These are phyloP conservation scores for Amanita jacksonii DNA, from an alignment of 768 basidiomycete genomes.

Conservation along the genomic window DNA sequence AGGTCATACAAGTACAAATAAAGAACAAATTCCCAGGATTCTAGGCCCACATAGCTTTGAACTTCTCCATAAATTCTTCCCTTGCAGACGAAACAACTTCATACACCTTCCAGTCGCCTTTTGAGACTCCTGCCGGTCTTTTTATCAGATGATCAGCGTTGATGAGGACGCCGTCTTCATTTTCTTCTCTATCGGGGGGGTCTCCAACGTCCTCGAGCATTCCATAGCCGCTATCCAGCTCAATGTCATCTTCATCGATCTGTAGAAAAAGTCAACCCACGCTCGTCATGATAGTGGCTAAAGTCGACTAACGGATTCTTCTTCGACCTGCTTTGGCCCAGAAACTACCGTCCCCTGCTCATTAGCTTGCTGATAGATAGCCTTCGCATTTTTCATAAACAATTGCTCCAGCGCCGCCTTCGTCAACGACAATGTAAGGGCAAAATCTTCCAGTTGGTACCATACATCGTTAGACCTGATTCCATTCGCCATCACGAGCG, in stretches of 20 bases:
- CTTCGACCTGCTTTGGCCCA: neutral
- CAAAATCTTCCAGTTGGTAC: constrained; percentile 54
- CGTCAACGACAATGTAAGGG: constrained; percentile 38
- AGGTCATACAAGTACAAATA: no score
- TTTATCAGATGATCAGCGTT: constrained; percentile 11
- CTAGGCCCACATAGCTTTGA: constrained; percentile 53
- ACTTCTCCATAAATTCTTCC: constrained; percentile 49
- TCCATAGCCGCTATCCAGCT: constrained; percentile 16
- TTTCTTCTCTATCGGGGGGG: constrained; percentile 15
- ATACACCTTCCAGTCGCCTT: constrained; percentile 48
- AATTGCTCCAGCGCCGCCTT: constrained; percentile 41
- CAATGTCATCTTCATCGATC: constrained; percentile 17
- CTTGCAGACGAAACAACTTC: constrained; percentile 33
- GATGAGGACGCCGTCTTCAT: constrained; percentile 9
- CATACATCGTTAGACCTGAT: constrained; percentile 57
- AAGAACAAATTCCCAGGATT: no score
- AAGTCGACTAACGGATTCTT: no score
- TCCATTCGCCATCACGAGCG: constrained; percentile 42
- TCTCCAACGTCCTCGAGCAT: constrained; percentile 14
- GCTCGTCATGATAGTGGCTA: constrained; percentile 1
- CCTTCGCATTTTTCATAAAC: constrained; percentile 18
- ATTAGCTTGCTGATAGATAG: neutral
- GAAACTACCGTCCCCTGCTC: constrained; percentile 1
- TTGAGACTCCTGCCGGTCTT: constrained; percentile 29
- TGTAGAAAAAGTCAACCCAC: neutral